Evolutionary conservation across 768 basidiomycete species (phyloP).

Genomic region (Termitomyces sp.): DNA sequence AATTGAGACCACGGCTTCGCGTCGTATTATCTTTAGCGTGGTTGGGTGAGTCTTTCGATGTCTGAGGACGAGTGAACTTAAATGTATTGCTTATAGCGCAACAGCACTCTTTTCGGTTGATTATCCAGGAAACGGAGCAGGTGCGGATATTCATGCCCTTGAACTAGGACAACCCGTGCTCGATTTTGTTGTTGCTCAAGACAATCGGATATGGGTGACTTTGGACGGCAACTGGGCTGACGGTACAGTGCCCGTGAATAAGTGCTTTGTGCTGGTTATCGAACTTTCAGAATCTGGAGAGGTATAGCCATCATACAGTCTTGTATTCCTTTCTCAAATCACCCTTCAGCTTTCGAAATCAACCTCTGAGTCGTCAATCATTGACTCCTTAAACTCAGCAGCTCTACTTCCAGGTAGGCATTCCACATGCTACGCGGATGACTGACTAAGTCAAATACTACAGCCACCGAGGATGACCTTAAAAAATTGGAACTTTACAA

Average conservation of each 20-base stretch:
- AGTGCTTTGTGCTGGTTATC: constrained; percentile 18
- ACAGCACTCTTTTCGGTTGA: constrained; percentile 59
- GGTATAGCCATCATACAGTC: constrained; percentile 25
- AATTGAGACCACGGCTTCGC: constrained; percentile 44
- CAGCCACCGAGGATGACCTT: constrained; percentile 49
- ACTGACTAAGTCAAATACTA: neutral
- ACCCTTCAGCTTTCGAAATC: constrained; percentile 30
- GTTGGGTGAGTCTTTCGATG: constrained; percentile 53
- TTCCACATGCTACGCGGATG: neutral
- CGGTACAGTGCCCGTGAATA: neutral
- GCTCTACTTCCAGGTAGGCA: constrained; percentile 44
- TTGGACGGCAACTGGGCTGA: constrained; percentile 22
- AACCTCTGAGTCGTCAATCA: constrained; percentile 23
- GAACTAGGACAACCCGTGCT: constrained; percentile 22
- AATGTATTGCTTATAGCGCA: constrained; percentile 35
- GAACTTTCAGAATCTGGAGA: constrained; percentile 29
- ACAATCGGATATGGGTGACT: constrained; percentile 18
- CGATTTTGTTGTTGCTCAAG: constrained; percentile 14
- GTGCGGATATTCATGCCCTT: constrained; percentile 13
- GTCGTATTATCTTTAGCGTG: constrained; percentile 59
- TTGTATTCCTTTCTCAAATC: neutral
- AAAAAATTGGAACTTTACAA: constrained; percentile 58
- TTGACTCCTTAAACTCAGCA: constrained; percentile 42
- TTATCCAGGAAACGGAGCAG: constrained; percentile 20
- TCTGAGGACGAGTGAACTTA: neutral